Conservation (phyloP, 352 stramenopile species). For the Globisporangium spiculum region DNA sequence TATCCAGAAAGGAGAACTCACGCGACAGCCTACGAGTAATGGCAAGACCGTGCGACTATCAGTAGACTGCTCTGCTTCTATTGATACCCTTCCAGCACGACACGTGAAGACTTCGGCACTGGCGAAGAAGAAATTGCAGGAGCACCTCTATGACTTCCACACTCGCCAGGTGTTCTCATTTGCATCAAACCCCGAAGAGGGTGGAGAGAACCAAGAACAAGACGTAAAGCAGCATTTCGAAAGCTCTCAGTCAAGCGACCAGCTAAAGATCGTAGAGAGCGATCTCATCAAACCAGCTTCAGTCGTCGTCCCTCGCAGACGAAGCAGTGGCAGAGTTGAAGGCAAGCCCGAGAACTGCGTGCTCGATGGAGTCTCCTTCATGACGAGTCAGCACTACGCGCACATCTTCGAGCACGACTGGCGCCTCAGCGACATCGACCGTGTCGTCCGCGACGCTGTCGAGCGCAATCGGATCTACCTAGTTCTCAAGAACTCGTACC, state of each 20-base stretch:
- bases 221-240: not conserved
- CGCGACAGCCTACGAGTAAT: not conserved
- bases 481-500: slow-evolving; percentile 43
- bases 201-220: not conserved
- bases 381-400: slow-evolving; percentile 30
- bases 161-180: slow-evolving; percentile 57
- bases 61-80: not conserved
- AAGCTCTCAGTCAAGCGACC: not conserved
- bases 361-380: slow-evolving; percentile 27
- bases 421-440: slow-evolving; percentile 44
- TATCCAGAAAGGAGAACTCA: slow-evolving; percentile 4
- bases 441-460: slow-evolving; percentile 56
- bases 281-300: not conserved
- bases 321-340: not conserved
- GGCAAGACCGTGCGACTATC: not conserved
- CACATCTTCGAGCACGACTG: slow-evolving; percentile 57
- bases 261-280: not conserved
- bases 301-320: not conserved
- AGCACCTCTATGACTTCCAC: slow-evolving; percentile 63
- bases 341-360: slow-evolving; percentile 23
- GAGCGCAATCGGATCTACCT: slow-evolving; percentile 55
- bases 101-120: slow-evolving; percentile 5
- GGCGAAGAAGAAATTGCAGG: slow-evolving; percentile 36
- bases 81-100: not conserved
- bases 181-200: slow-evolving; percentile 16